These are phyloP conservation scores for Plasmodium cynomolgi DNA, from an alignment of 169 alveolate species.

Conservation along the genomic window DNA sequence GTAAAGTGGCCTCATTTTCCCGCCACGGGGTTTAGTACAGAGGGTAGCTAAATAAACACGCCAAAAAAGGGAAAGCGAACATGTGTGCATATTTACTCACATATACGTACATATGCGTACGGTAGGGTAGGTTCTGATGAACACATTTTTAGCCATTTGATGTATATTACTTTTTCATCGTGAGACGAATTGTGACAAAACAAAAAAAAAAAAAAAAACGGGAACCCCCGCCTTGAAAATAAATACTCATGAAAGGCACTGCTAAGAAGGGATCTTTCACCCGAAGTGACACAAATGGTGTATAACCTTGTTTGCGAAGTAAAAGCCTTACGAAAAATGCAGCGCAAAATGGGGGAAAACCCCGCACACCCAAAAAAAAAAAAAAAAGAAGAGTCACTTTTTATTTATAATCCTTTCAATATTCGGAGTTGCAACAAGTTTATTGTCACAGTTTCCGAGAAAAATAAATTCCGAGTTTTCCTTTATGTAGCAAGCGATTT, in stretches of 20 bases:
- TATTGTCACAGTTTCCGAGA: slow-evolving; percentile 70
- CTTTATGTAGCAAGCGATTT: slow-evolving; percentile 70
- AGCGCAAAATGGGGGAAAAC: not conserved
- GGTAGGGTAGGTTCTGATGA: not conserved
- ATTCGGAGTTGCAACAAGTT: slow-evolving; percentile 73
- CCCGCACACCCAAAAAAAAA: not conserved
- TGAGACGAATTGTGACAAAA: not conserved
- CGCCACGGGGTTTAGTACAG: not conserved
- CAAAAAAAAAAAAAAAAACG: not conserved
- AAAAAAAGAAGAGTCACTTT: slow-evolving; percentile 9
- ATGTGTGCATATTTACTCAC: not conserved
- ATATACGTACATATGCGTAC: not conserved
- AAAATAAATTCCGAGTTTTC: slow-evolving; percentile 76
- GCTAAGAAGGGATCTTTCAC: not conserved
- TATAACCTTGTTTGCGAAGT: not conserved
- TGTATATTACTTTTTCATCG: not conserved
- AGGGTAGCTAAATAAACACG: not conserved
- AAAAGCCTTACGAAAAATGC: not conserved
- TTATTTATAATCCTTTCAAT: slow-evolving; percentile 64
- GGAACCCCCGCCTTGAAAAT: not conserved
- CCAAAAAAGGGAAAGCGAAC: not conserved
- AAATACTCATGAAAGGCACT: not conserved
- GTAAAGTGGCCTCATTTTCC: not conserved
- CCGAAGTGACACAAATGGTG: not conserved
- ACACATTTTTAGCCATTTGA: not conserved